phyloP scores from a whole-genome alignment of 176 grass and related monocot genomes.

The Pontederia paniculata region DNA sequence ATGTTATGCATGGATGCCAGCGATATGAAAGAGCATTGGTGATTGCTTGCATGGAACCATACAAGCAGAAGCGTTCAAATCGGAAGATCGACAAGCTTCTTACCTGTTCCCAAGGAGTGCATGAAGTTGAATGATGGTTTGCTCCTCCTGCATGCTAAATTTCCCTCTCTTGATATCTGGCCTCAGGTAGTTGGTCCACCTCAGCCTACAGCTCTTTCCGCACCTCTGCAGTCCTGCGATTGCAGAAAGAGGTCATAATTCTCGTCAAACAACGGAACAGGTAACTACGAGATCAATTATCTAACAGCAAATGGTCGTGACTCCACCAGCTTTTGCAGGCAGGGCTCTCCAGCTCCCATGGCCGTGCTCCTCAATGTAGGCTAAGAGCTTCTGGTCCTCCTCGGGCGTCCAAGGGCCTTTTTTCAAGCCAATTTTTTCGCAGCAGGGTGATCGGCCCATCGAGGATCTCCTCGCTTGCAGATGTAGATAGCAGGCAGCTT shows the following conservation, averaged over 20 bases:
- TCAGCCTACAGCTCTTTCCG: constrained; percentile 15
- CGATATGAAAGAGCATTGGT: too few relatives aligned
- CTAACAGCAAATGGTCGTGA: not conserved
- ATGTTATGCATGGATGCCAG: too few relatives aligned
- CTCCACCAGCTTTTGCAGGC: constrained; percentile 7
- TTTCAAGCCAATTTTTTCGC: constrained; percentile 11
- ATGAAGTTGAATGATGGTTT: constrained; percentile 17
- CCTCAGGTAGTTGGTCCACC: constrained; percentile 12
- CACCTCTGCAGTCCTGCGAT: constrained; percentile 16
- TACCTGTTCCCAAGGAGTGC: constrained; percentile 15
- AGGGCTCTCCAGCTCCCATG: constrained; percentile 15
- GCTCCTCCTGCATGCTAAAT: constrained; percentile 14
- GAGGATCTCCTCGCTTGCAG: not conserved
- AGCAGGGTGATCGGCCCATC: constrained; percentile 15
- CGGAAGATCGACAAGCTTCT: not conserved
- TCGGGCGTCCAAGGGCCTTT: constrained; percentile 11
- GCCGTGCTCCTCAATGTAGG: constrained; percentile 13
- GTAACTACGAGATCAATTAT: not conserved
- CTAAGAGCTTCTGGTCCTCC: constrained; percentile 12
- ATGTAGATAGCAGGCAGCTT: not conserved
- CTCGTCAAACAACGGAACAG: not conserved
- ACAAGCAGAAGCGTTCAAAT: too few relatives aligned
- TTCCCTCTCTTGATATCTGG: constrained; percentile 14
- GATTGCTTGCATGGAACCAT: too few relatives aligned
- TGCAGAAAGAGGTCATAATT: not conserved